Base-by-base conservation (phyloP, 2,329 filamentous ascomycete genomes). In the Hypoxylon sp. region DNA sequence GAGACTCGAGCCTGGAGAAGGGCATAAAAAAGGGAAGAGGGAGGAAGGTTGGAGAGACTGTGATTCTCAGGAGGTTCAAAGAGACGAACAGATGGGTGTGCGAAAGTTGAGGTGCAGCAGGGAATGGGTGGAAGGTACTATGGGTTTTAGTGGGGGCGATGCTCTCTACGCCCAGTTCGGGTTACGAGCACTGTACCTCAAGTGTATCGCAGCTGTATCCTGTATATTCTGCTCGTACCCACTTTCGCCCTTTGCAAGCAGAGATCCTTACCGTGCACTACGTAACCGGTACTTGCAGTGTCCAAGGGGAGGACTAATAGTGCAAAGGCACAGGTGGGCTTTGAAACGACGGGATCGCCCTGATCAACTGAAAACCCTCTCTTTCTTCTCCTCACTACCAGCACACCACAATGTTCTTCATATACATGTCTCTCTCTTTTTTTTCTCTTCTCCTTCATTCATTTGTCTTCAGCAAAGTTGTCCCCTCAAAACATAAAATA, bases 1-100 rank as follows among this genome's bases (percentile, higher is more conserved):
- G 60, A 48, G 68, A 69, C 63, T 65, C 67, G 73, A 75, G 75
- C 75, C 75, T 76, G 75, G 73, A 76, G 76, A 78, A 78, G 70
- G 70, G 71, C 71, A 75, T 73, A 73, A 76, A 74, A 68, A 71
- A 73, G 65, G 59, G 69, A 72, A 71, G 68, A 67, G 65, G 64
- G 69, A 71, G 61, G 60, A 68, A 65, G 62, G 65, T 69, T 70
- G 62, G 67, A 61, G 62, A 58, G 69, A 62, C 55, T 53, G 51
- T 58, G 47, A 66, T 62, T 62, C 52, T 66, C 63, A 66, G 63
- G 63, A 66, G 63, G 63, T 66, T 66, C 63, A 66, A 66, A 62
- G 58, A 62, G 56, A 65, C 31, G 62, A 59, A 61, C 57, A 35
- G 53, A 52, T 52, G 29, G 39, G 29, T 21, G 65, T 62, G 65